Base-by-base conservation (phyloP, 345 rosid genomes). In the Corchorus olitorius region DNA sequence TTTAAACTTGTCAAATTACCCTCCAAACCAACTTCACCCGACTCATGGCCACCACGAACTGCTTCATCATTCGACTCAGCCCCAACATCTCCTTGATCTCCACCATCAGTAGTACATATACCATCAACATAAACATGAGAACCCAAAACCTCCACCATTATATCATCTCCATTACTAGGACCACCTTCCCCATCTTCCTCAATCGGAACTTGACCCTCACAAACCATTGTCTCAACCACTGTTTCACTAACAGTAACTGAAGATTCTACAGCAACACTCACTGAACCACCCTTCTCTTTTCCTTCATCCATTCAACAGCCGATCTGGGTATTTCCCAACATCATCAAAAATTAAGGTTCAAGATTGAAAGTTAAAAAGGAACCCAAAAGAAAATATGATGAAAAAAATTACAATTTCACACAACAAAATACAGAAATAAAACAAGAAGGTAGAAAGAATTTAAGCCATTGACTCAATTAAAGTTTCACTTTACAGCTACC, bases 91-190 rank as follows among this genome's bases (percentile, higher is more conserved):
- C 20, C 77, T 39, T 53, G 77, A 69, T 82, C 73, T 69, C 59
- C 73, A 9, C 60, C 67, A 77, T 81, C 77, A 17, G 54, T 76
- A 22, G 79, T 65, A 35, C 87, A 79, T 58, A 84, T 85, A 65
- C 86, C 89, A 76, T 80, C 89, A 13, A 81, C 88, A 75, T 76
- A 72, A 63, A 75, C 86, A 49, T 76, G 82, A 53, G 88, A 82
- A 46, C 87, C 83, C 81, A 76, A 54, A 65, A 78, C 87, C 83
- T 81, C 88, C 74, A 86, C 87, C 83, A 78, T 78, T 65, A 76
- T 59, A 66, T 86, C 88, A 46, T 70, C 88, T 53, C 81, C 86
- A 39, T 79, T 77, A 78, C 78, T 76, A 79, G 84, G 60, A 19
- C 39, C 83, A 22, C 78, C 84, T 68, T 65, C 88, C 58, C 61